A percentile compares a stretch with the other conserved stretches of the same genome.
These are phyloP conservation scores for Fraxinus greggii DNA, from an alignment of 305 asterid species.

Conservation along the genomic window DNA sequence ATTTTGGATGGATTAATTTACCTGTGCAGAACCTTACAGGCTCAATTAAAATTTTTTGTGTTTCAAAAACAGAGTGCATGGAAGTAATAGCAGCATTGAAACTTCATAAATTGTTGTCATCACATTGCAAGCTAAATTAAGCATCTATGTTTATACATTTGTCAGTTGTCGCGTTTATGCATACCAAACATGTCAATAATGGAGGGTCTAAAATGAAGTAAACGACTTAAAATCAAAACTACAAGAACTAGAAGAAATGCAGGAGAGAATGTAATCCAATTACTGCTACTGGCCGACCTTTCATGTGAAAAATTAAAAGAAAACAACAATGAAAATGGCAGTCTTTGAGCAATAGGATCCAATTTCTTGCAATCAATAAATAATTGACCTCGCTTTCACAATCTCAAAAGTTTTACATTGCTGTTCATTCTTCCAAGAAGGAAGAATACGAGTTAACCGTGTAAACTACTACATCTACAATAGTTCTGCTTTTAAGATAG, in stretches of 20 bases:
- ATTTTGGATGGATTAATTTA: neutral
- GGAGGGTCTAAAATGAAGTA: neutral
- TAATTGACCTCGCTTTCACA: neutral
- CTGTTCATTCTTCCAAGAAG: neutral
- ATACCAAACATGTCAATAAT: neutral
- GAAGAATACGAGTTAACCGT: neutral
- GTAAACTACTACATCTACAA: neutral
- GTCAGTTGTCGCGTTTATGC: neutral
- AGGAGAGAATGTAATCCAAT: neutral
- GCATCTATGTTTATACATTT: neutral
- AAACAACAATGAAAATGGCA: neutral
- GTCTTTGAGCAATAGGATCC: neutral
- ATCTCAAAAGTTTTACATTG: neutral
- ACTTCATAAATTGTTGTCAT: neutral
- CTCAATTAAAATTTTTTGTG: neutral
- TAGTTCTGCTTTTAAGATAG: neutral
- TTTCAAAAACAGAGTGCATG: neutral
- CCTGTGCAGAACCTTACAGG: too few species aligned
- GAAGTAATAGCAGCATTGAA: neutral
- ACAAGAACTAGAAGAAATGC: neutral
- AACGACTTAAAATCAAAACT: neutral
- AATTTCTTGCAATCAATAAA: neutral
- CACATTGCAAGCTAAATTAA: too few species aligned
- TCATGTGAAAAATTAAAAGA: neutral
- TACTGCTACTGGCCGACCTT: neutral